Evolutionary conservation across 225 moss, liverwort and hornwort genomes (phyloP), one percentile per base, ranked within the genome.

Genomic region (Antitrichia curtipendula): DNA sequence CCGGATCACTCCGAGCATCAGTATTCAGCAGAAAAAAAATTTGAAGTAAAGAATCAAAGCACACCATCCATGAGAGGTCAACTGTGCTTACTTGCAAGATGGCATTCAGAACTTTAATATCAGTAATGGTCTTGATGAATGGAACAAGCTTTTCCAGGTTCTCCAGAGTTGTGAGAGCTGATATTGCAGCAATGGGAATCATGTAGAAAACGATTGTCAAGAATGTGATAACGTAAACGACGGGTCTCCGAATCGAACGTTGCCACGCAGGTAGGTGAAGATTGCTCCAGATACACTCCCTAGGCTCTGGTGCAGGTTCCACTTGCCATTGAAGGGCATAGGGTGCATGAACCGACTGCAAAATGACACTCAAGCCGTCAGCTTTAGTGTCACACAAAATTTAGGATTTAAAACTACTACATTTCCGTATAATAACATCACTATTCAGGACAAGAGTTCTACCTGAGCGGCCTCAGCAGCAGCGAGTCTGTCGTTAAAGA

Each of bases 381-480:
- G 82, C 71, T 81, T 53, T 17, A 11, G 38, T 53, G 21, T 22
- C 79, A 40, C 52, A 32, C 54, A n/a, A 89, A 21, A 75, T 20
- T 41, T 16, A 58, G 13, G 20, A n/a, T 31, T 12, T 45, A 63
- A 59, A 49, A 43, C 53, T 56, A 29, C 22, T 40, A 23, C 13
- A 85, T 28, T 62, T 31, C 61, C 4, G 16, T 7, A 65, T 14
- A 43, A 52, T 36, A 78, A 41, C 84, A 56, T 83, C 63, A 66
- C 12, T 36, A 52, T 80, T 29, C 50, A 82, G 64, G n/a, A 47
- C 45, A 29, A 68, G n/a, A 62, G 13, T 5, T 82, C 19, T 83
- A 93, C 95, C 92, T 98, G 98, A 4, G 95, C 93, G 61, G 96
- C 96, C 84, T 96, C 97, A 56, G 97, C 98, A 85, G 98, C 95